Conservation (phyloP, 2,329 filamentous ascomycete genomes). For the Hypocreales sp. region DNA sequence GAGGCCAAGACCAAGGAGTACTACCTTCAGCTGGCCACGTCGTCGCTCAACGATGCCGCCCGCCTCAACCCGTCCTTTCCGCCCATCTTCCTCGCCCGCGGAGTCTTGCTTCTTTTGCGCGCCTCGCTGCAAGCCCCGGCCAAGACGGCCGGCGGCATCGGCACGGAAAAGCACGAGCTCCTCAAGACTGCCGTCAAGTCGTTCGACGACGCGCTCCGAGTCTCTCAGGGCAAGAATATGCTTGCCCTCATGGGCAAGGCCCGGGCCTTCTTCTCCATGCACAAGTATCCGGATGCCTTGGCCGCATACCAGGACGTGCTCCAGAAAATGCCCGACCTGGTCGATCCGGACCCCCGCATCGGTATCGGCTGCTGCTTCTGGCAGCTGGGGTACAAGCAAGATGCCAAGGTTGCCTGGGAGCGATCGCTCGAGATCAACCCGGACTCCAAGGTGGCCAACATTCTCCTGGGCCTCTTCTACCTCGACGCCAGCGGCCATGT, state of each 20-base stretch:
- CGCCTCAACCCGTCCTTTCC: slow-evolving; percentile 86
- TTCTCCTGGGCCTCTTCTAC: slow-evolving; percentile 79
- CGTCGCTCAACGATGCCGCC: slow-evolving; percentile 86
- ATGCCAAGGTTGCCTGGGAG: slow-evolving; percentile 84
- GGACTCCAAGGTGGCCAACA: slow-evolving; percentile 78
- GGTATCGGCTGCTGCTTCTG: slow-evolving; percentile 95
- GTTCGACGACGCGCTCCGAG: slow-evolving; percentile 84
- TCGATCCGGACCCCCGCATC: slow-evolving; percentile 88
- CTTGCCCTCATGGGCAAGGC: slow-evolving; percentile 85
- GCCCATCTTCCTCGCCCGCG: slow-evolving; percentile 79
- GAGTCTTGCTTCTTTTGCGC: slow-evolving; percentile 74
- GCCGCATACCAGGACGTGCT: slow-evolving; percentile 78
- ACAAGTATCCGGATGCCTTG: slow-evolving; percentile 72
- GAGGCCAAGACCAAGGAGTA: slow-evolving; percentile 85
- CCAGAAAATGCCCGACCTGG: slow-evolving; percentile 69
- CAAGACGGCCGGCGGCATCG: slow-evolving; percentile 48
- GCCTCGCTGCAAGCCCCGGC: slow-evolving; percentile 70
- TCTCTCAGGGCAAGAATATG: slow-evolving; percentile 76
- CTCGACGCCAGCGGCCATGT: slow-evolving; percentile 75
- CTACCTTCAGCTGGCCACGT: slow-evolving; percentile 82
- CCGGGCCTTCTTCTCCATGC: slow-evolving; percentile 71
- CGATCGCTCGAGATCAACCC: slow-evolving; percentile 66
- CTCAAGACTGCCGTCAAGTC: slow-evolving; percentile 77
- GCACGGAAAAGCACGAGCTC: slow-evolving; percentile 63
- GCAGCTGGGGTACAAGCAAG: slow-evolving; percentile 88